Percentiles rank a stretch among this genome's conserved stretches.
Evolutionary conservation across 257 asterid genomes (phyloP).

Genomic region (Gentiana macrophylla): DNA sequence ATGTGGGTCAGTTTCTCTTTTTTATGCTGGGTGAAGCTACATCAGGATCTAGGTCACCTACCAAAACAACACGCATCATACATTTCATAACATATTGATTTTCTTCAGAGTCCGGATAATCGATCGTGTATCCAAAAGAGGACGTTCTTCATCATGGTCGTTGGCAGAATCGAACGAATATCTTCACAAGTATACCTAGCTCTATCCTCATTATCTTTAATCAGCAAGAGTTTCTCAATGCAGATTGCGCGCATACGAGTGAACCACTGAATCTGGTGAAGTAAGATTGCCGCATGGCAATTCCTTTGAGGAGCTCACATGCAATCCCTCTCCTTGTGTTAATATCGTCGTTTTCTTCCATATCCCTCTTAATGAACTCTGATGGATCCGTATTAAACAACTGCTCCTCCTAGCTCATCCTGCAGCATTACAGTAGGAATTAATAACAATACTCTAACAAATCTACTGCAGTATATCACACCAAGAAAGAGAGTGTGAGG

Average conservation of each 20-base stretch:
- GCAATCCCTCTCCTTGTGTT: slow-evolving; percentile 97
- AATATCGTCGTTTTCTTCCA: slow-evolving; percentile 95
- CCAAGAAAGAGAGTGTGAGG: slow-evolving; percentile 69
- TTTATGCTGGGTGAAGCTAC: slow-evolving; percentile 80
- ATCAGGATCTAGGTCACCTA: slow-evolving; percentile 57
- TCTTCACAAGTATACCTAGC: slow-evolving; percentile 70
- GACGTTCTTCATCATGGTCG: slow-evolving; percentile 64
- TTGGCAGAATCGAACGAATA: slow-evolving; percentile 53
- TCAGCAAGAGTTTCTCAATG: slow-evolving; percentile 80
- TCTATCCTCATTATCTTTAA: slow-evolving; percentile 69
- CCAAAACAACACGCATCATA: slow-evolving; percentile 90
- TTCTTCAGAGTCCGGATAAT: slow-evolving; percentile 93
- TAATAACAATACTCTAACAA: slow-evolving; percentile 68
- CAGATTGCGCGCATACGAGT: slow-evolving; percentile 97
- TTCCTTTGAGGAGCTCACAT: slow-evolving; percentile 95
- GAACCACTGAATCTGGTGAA: slow-evolving; percentile 80
- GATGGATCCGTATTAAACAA: slow-evolving; percentile 83
- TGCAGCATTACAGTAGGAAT: slow-evolving; percentile 95
- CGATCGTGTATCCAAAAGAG: slow-evolving; percentile 74
- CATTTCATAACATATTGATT: slow-evolving; percentile 96
- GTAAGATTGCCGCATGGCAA: slow-evolving; percentile 56
- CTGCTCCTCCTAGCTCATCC: slow-evolving; percentile 97
- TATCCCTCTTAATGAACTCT: slow-evolving; percentile 89
- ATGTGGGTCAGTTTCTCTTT: slow-evolving; percentile 53
- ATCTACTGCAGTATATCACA: slow-evolving; percentile 69